Evolutionary conservation across 495 filamentous ascomycete genomes (phyloP), one percentile per base, ranked within the genome.

Genomic region (Penicilliopsis zonata): DNA sequence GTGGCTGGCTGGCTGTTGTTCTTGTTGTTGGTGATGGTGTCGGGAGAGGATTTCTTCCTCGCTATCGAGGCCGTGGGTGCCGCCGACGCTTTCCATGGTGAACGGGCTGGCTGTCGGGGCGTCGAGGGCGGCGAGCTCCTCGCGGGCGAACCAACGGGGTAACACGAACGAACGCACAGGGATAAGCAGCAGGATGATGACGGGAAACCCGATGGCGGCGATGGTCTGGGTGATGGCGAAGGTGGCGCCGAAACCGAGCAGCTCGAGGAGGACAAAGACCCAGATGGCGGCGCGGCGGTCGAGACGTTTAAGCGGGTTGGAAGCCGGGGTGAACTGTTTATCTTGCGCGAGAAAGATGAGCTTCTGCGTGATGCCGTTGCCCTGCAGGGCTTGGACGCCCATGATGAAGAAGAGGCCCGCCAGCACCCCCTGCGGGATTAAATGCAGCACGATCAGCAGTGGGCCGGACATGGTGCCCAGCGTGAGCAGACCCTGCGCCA

Each of bases 171-270:
- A 76, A 6, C 88, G 62, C 1, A 82, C 50, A 0, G 87, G 88
- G n/a, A 95, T 78, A 10, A 94, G 56, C 12, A 74, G 44, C 9
- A 92, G 46, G 47, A 96, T 92, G 34, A 94, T 72, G 5, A 94
- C 72, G 3, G 88, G 88, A 48, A 94, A 96, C 2, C 88, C 83
- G 24, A 96, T 90, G 10, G 88, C 88, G 6, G 84, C 88, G 30
- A 94, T 83, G 0, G 88, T 94, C 55, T 95, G 86, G 6, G 86
- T 88, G 43, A 94, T 88, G n/a, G 85, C 87, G 50, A 96, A 90
- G 2, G 82, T 93, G 1, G 76, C 82, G 3, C 65, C 83, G 44
- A 96, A 90, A 1, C 82, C 85, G 18, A 82, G 9, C 4, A 92
- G 55, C 53, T 94, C 79, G n/a, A 86, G 51, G 9, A 54, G 56